Base-by-base conservation (phyloP, 768 basidiomycete genomes). In the Mrakia gelida region DNA sequence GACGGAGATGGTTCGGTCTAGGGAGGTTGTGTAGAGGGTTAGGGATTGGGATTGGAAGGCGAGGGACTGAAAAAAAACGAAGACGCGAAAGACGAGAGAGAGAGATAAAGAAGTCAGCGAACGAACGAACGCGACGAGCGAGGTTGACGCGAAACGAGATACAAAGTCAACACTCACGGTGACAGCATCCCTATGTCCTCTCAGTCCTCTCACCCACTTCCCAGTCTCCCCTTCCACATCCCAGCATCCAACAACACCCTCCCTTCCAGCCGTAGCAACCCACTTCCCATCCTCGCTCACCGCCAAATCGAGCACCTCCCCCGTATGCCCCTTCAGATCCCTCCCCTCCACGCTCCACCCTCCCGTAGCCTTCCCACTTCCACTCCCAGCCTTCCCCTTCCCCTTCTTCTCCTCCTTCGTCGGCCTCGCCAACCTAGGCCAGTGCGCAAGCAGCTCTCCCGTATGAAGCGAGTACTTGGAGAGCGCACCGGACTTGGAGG, bases 401-500 rank as follows among this genome's bases (percentile, higher is more conserved):
- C 21, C 88, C 88, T 82, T 79, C 71, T 41, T 38, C 88, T 82
- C 77, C 71, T 75, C 67, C 73, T 78, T 56, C 65, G 68, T 68
- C 54, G 75, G 54, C 72, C 59, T 56, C 52, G 80, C 75, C 49
- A 43, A 81, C 30, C 89, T 88, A 82, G 89, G 87, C 81, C 91
- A 89, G 1, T 88, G 88, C 15, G 86, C 84, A 1, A 88, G 80
- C 80, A 88, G 89, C 83, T 88, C 87, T 13, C 92, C 92, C 0
- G 88, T 88, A 15, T 82, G 83, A 38, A 95, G 86, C 82, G 92
- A 89, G 92, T 92, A 94, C 84, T 94, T 92, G 75, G 91, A 88
- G 82, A 99, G 93, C 18, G 88, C 87, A 1, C 96, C 97, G 81
- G 96, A 94, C 83, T 99, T 99, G 13, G 92, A 92, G 0, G 94